Conservation (phyloP, 2,329 filamentous ascomycete species). For the Tolypocladium cylindrosporum region DNA sequence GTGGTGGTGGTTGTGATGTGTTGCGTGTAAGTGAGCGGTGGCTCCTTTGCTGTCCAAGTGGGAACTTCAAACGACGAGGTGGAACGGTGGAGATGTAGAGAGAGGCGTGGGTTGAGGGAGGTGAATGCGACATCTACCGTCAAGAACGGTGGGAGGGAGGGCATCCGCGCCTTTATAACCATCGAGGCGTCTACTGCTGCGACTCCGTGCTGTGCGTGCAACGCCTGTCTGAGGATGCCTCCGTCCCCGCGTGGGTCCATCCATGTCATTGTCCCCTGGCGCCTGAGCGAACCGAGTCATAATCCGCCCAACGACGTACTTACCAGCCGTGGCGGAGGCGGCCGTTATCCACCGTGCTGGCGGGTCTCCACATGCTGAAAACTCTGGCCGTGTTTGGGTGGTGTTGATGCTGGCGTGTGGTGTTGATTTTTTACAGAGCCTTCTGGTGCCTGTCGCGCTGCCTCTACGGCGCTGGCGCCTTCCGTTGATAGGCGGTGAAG, state of each 20-base stretch:
- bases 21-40: background rate
- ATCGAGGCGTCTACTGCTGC: background rate
- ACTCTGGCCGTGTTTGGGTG: background rate
- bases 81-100: slow-evolving; percentile 1
- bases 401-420: background rate
- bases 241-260: slow-evolving; percentile 2
- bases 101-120: slow-evolving; percentile 7
- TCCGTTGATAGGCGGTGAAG: background rate
- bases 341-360: background rate
- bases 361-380: background rate
- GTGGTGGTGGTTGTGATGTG: background rate
- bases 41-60: background rate
- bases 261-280: background rate
- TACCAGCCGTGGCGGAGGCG: background rate
- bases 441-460: background rate
- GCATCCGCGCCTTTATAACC: slow-evolving; percentile 20
- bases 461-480: background rate
- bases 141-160: slow-evolving; percentile 29
- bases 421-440: background rate
- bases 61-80: background rate
- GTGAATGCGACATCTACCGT: slow-evolving; percentile 20
- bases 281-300: background rate
- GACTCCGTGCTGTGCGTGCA: background rate
- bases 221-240: background rate
- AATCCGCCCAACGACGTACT: background rate